Percentiles rank a stretch among this genome's conserved stretches.
Conservation (phyloP, 2,329 filamentous ascomycete genomes). For the Pseudogymnoascus sp. region DNA sequence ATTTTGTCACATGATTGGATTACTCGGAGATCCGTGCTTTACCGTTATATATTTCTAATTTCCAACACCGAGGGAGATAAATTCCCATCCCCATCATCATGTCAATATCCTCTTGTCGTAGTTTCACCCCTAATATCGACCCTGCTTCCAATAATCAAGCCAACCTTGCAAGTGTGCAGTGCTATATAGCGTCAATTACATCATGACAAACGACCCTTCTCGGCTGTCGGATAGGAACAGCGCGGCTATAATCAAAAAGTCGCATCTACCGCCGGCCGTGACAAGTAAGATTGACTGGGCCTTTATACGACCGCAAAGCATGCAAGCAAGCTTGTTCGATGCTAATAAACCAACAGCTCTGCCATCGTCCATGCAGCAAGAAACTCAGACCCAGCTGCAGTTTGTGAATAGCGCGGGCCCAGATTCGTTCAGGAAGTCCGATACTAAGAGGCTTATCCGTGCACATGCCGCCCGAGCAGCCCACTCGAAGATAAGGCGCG, state of each 20-base stretch:
- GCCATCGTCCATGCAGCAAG: neutral
- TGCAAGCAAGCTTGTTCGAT: neutral
- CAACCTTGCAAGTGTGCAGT: neutral
- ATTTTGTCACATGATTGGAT: neutral
- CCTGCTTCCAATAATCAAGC: neutral
- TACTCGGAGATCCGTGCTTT: neutral
- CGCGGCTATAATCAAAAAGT: neutral
- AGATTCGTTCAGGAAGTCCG: neutral
- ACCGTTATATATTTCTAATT: neutral
- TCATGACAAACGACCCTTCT: neutral
- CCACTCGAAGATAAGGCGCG: neutral
- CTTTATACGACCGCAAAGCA: neutral
- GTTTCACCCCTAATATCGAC: neutral
- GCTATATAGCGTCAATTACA: neutral
- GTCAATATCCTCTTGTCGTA: neutral
- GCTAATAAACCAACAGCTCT: neutral
- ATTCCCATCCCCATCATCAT: neutral
- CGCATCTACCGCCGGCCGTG: neutral
- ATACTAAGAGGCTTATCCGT: neutral
- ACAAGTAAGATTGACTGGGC: neutral
- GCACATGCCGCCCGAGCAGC: neutral
- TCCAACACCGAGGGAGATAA: neutral
- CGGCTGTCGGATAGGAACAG: neutral
- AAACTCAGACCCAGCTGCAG: neutral
- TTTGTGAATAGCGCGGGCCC: neutral